These are phyloP conservation scores for Fusarium citri DNA, from an alignment of 2,329 filamentous ascomycete genomes.

Conservation along the genomic window DNA sequence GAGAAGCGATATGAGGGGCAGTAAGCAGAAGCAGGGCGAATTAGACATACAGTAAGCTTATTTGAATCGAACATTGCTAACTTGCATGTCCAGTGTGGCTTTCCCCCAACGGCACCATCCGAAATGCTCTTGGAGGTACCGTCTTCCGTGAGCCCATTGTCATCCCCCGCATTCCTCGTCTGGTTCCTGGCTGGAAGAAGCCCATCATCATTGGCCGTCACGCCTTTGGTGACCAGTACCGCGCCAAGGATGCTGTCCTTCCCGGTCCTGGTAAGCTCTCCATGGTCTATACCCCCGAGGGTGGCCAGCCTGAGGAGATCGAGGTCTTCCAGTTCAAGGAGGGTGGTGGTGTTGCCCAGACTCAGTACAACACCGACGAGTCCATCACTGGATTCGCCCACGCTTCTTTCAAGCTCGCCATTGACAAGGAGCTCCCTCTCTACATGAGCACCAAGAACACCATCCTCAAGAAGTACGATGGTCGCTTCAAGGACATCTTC, in stretches of 20 bases:
- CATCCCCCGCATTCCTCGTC: conserved; percentile 89
- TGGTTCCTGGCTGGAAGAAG: conserved; percentile 98
- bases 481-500: conserved; percentile 99
- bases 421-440: conserved; percentile 87
- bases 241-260: conserved; percentile 90
- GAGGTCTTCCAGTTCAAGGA: conserved; percentile 91
- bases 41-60: conserved; percentile 16
- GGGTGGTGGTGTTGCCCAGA: conserved; percentile 88
- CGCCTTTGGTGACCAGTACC: conserved; percentile 98
- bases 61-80: conserved; percentile 35
- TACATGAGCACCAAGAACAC: conserved; percentile 99
- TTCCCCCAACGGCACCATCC: conserved; percentile 92
- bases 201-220: conserved; percentile 99
- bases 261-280: conserved; percentile 86
- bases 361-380: conserved; percentile 98
- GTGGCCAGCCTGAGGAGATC: conserved; percentile 84
- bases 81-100: conserved; percentile 81
- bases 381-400: conserved; percentile 96
- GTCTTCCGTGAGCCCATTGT: conserved; percentile 99
- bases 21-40: conserved; percentile 21
- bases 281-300: conserved; percentile 93
- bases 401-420: conserved; percentile 93
- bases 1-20: conserved; percentile 22
- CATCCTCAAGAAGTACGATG: conserved; percentile 98
- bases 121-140: conserved; percentile 84